phyloP scores from a whole-genome alignment of 345 rosid species.

The Triadica sebifera region DNA sequence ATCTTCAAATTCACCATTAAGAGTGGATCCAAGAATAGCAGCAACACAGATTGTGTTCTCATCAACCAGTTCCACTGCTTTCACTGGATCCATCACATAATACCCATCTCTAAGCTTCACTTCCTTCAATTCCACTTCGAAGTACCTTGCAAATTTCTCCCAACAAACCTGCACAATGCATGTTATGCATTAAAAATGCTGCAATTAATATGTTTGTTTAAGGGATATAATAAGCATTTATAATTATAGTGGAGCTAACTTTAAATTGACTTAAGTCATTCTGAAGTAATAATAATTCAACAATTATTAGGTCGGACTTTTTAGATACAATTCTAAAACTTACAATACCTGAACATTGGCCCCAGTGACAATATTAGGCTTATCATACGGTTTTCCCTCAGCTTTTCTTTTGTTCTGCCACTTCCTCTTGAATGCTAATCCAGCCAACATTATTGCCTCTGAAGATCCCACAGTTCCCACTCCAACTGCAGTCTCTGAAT shows the following conservation, averaged over 20 bases:
- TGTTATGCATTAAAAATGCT: background rate
- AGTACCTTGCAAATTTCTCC: constrained; percentile 34
- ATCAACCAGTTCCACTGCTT: constrained; percentile 30
- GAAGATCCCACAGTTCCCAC: constrained; percentile 37
- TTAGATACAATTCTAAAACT: no score
- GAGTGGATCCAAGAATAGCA: constrained; percentile 34
- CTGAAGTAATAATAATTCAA: no score
- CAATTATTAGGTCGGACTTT: no score
- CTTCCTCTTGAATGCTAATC: constrained; percentile 33
- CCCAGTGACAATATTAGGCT: constrained; percentile 34
- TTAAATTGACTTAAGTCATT: no score
- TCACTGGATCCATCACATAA: constrained; percentile 31
- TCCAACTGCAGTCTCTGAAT: constrained; percentile 30
- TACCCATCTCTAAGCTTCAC: constrained; percentile 31
- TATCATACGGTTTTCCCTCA: constrained; percentile 27
- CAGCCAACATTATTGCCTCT: constrained; percentile 37
- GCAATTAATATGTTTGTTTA: no score
- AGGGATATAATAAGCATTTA: no score
- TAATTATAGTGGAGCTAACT: no score
- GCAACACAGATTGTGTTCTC: constrained; percentile 37
- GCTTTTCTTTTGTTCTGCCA: constrained; percentile 32
- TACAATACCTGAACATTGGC: constrained; percentile 29
- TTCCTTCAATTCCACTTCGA: constrained; percentile 34
- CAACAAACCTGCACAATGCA: constrained; percentile 22
- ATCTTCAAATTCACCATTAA: constrained; percentile 36